These are phyloP conservation scores for Colletotrichum tropicale DNA, from an alignment of 2,329 filamentous ascomycete genomes.

Conservation along the genomic window DNA sequence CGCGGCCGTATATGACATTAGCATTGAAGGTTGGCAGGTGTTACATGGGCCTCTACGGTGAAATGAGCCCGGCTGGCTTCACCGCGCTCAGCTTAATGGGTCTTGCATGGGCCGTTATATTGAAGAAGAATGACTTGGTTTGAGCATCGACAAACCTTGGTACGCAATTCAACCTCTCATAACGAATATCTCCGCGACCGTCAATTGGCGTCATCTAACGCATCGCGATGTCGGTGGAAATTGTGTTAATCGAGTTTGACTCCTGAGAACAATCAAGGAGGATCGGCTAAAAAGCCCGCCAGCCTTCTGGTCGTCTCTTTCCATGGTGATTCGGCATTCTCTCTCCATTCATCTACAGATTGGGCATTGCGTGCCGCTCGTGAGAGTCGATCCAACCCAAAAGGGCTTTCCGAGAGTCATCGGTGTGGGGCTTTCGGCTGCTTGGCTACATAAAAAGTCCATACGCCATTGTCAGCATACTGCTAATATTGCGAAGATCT, in stretches of 20 bases:
- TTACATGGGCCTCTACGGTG: background rate
- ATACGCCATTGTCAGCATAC: background rate
- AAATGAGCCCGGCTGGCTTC: background rate
- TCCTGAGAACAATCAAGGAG: background rate
- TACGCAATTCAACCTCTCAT: background rate
- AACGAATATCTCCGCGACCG: accelerated
- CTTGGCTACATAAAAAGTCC: background rate
- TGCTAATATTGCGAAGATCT: background rate
- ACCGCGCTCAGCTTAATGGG: background rate
- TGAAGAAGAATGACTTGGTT: background rate
- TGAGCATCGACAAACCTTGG: background rate
- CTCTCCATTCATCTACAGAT: background rate
- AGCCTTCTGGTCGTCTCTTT: background rate
- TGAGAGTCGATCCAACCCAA: background rate
- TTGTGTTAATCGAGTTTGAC: background rate
- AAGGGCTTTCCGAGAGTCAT: background rate
- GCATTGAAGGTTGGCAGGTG: background rate
- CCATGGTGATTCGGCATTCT: accelerated
- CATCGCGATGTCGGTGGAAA: background rate
- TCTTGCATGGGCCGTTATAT: background rate
- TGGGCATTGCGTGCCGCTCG: background rate
- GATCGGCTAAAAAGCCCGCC: accelerated
- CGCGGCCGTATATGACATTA: background rate
- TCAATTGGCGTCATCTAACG: background rate
- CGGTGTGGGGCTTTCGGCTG: background rate